Conservation (phyloP, 164 flowering plant genomes). For the Macadamia tetraphylla region DNA sequence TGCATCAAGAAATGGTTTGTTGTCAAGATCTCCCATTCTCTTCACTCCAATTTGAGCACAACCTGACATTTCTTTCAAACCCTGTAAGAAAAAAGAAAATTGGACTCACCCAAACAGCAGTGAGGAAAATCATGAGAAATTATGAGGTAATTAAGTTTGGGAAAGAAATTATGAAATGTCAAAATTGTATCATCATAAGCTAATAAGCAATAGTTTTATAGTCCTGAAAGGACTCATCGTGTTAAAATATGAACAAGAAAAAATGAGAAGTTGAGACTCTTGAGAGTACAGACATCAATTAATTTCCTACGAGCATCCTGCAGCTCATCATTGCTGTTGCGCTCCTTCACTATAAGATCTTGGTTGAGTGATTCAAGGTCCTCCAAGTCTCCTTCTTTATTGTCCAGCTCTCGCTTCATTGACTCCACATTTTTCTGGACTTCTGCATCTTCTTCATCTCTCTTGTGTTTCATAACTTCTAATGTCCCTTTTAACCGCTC, state of each 20-base stretch:
- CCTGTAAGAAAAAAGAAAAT: conserved; percentile 28
- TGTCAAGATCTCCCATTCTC: conserved; percentile 82
- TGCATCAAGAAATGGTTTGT: conserved; percentile 51
- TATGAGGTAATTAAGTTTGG: too few relatives aligned
- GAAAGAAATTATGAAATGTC: too few relatives aligned
- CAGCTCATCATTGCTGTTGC: conserved; percentile 55
- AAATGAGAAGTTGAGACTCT: too few relatives aligned
- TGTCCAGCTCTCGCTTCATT: conserved; percentile 34
- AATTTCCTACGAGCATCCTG: conserved; percentile 60
- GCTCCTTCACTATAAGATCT: conserved; percentile 49
- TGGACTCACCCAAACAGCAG: too few relatives aligned
- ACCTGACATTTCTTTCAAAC: conserved; percentile 37
- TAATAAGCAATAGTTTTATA: too few relatives aligned
- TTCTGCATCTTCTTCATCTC: conserved; percentile 43
- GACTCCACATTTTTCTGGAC: conserved; percentile 31
- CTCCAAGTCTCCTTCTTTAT: conserved; percentile 52
- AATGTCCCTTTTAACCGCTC: conserved; percentile 58
- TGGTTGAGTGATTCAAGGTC: conserved; percentile 34
- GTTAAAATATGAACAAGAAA: background rate
- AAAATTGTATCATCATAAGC: too few relatives aligned
- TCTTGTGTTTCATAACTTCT: conserved; percentile 60
- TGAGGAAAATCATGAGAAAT: too few relatives aligned
- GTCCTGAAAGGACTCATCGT: too few relatives aligned
- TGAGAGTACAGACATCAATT: conserved; percentile 30
- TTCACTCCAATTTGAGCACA: conserved; percentile 49